phyloP scores from a whole-genome alignment of 129 eudicot genomes.

The Flaveria sonorensis region DNA sequence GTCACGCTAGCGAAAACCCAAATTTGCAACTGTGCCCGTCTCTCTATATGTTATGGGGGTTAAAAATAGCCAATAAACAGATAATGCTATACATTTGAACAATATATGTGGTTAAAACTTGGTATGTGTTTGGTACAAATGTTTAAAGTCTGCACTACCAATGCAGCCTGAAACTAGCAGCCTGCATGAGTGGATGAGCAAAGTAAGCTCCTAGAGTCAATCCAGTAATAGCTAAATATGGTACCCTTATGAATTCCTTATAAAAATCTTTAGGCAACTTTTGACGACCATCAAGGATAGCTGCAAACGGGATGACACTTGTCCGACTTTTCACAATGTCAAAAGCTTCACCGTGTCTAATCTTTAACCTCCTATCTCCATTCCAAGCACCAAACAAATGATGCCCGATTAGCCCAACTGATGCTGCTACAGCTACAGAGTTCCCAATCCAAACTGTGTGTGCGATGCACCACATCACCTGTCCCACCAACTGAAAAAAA shows the following conservation, averaged over 20 bases:
- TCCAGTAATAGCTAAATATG: slow-evolving; percentile 75
- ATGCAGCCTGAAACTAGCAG: slow-evolving; percentile 89
- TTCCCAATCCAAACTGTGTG: slow-evolving; percentile 98
- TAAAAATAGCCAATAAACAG: too few relatives aligned
- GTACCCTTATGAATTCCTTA: slow-evolving; percentile 81
- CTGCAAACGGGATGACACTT: slow-evolving; percentile 88
- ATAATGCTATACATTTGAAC: background rate
- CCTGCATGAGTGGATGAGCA: slow-evolving; percentile 97
- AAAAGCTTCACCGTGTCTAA: slow-evolving; percentile 78
- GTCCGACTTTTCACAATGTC: slow-evolving; percentile 80
- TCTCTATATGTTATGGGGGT: background rate
- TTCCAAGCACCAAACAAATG: slow-evolving; percentile 97
- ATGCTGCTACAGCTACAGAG: slow-evolving; percentile 93
- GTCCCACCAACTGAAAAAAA: slow-evolving; percentile 83
- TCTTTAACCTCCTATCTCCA: slow-evolving; percentile 80
- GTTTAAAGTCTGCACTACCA: slow-evolving; percentile 51
- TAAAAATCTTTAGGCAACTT: slow-evolving; percentile 80
- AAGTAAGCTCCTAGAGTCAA: slow-evolving; percentile 88
- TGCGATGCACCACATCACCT: slow-evolving; percentile 96
- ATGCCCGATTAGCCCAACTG: slow-evolving; percentile 85
- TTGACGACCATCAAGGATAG: slow-evolving; percentile 91
- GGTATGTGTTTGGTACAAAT: slow-evolving; percentile 17
- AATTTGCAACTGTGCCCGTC: background rate
- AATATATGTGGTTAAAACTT: background rate
- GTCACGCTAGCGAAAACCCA: background rate